Percentiles rank a stretch among this genome's conserved stretches.
Conservation (phyloP, 371 early-diverging fungal genomes). For the Phascolomyces articulosus region DNA sequence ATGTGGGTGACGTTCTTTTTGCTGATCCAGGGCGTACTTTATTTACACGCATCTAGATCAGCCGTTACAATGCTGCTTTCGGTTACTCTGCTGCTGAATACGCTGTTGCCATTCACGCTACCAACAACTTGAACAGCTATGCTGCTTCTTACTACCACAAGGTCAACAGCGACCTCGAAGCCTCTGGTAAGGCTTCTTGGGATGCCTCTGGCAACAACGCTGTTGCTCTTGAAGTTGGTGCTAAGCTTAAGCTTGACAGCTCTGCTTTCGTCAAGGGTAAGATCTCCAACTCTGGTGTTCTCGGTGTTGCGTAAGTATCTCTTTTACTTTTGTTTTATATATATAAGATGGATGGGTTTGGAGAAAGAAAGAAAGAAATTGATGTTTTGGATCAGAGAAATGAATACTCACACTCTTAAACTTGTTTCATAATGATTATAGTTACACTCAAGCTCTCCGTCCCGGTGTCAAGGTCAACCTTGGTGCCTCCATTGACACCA, state of each 20-base stretch:
- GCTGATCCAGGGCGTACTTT: background rate
- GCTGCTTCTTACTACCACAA: slow-evolving; percentile 96
- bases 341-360: background rate
- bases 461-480: slow-evolving; percentile 94
- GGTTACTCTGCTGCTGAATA: slow-evolving; percentile 91
- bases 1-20: too few relatives aligned
- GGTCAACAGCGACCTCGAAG: slow-evolving; percentile 88
- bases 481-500: slow-evolving; percentile 92
- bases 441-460: slow-evolving; percentile 91
- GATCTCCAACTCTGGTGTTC: slow-evolving; percentile 91
- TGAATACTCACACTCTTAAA: too few relatives aligned
- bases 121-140: slow-evolving; percentile 71
- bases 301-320: slow-evolving; percentile 76
- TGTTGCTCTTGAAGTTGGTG: slow-evolving; percentile 93
- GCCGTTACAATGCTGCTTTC: slow-evolving; percentile 84
- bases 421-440: background rate
- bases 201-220: slow-evolving; percentile 74
- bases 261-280: slow-evolving; percentile 95
- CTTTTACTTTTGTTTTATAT: background rate
- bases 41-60: slow-evolving; percentile 42
- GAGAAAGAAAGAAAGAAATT: background rate
- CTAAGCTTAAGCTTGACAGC: slow-evolving; percentile 90
- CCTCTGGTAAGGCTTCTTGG: slow-evolving; percentile 93
- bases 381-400: too few relatives aligned
- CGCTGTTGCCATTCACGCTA: slow-evolving; percentile 84